A percentile compares a stretch with the other conserved stretches of the same genome.
These are phyloP conservation scores for Aspergillus heteromorphus DNA, from an alignment of 495 filamentous ascomycete species.

Conservation along the genomic window DNA sequence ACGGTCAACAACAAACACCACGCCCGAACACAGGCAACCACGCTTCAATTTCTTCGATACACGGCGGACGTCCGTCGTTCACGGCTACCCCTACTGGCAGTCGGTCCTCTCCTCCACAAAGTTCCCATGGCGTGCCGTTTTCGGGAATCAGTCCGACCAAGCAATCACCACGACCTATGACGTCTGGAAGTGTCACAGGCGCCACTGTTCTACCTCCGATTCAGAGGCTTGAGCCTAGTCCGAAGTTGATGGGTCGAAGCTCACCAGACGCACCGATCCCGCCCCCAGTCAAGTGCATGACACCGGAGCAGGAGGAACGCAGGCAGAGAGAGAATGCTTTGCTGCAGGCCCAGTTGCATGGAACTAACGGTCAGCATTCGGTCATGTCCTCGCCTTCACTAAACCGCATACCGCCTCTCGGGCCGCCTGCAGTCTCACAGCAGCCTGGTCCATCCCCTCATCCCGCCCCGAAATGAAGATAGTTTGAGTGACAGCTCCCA, in stretches of 20 bases:
- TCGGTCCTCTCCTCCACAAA: slow-evolving; percentile 40
- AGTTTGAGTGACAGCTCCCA: background rate
- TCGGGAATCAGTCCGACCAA: slow-evolving; percentile 75
- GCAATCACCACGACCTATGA: slow-evolving; percentile 51
- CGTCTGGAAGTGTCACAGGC: slow-evolving; percentile 40
- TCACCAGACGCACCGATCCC: slow-evolving; percentile 44
- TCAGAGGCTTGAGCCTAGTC: slow-evolving; percentile 44
- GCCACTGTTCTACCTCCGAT: slow-evolving; percentile 46
- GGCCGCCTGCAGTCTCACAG: slow-evolving; percentile 23
- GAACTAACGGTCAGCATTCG: slow-evolving; percentile 22
- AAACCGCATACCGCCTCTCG: slow-evolving; percentile 34
- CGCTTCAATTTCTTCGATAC: slow-evolving; percentile 28
- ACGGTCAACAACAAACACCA: slow-evolving; percentile 29
- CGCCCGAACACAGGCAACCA: slow-evolving; percentile 27
- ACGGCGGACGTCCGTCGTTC: slow-evolving; percentile 20
- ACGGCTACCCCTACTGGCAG: slow-evolving; percentile 30
- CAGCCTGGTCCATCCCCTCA: slow-evolving; percentile 19
- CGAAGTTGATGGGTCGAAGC: slow-evolving; percentile 45
- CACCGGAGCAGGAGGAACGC: slow-evolving; percentile 43
- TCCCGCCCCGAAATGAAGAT: background rate
- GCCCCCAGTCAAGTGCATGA: slow-evolving; percentile 43
- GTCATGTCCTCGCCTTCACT: slow-evolving; percentile 35
- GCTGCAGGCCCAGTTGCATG: slow-evolving; percentile 20
- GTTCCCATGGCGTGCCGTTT: slow-evolving; percentile 48
- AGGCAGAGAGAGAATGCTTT: slow-evolving; percentile 37